Evolutionary conservation across 2,329 filamentous ascomycete species (phyloP), one percentile per base, ranked within the genome.

Genomic region (Calcarisporium arbuscula): DNA sequence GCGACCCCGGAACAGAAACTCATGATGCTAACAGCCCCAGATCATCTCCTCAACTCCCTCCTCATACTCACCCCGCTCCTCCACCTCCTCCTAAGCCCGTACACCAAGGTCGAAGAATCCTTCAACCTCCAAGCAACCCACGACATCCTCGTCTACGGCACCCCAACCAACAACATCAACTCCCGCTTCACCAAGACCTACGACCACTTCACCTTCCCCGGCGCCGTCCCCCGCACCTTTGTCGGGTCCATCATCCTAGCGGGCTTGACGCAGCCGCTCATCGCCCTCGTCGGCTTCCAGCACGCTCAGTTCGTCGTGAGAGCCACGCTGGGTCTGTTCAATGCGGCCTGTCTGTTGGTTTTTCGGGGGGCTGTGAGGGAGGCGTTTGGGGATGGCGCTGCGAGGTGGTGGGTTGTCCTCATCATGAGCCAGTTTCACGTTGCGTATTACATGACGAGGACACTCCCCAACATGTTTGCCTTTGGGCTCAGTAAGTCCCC

Each of bases 91-190:
- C 56, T 79, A 17, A 78, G 89, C 9, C 92, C 92, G 1, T 90
- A 94, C 65, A 95, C 89, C 38, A 98, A 98, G 60, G 92, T 98
- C 40, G 92, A 98, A 60, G 92, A 98, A 61, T 96, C 90, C 1
- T 96, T 98, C 74, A 95, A 95, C 58, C 78, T 96, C 39, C 92
- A 98, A 59, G 92, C 92, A 6, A 75, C 80, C 4, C 92, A 96
- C 60, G 92, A 98, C 57, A 82, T 98, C 22, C 60, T 95, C 40
- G 73, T 75, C 23, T 87, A 92, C 56, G 88, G 88, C 17, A 77
- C 85, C 2, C 85, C 86, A 0, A 71, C 67, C 2, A 21, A 12
- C 30, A 11, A 36, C 10, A 15, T 18, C 16, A 25, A 25, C 22
- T 26, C 36, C n/a, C 72, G 68, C 25, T 62, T 92, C 12, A 68